phyloP scores from a whole-genome alignment of 805 yeast species.

The Diddensiella transvaalensis region DNA sequence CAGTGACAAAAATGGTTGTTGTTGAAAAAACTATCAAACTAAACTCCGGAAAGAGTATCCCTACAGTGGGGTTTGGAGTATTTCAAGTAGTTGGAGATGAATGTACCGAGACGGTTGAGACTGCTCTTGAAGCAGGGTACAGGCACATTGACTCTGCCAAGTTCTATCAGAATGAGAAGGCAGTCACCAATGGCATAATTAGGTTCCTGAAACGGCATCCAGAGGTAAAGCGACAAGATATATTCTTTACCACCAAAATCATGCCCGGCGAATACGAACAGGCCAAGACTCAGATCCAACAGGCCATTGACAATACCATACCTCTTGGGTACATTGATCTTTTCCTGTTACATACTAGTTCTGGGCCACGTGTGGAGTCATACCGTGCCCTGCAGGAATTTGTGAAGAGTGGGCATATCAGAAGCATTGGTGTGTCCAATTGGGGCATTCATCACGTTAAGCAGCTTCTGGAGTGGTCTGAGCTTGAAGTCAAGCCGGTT shows the following conservation, averaged over 20 bases:
- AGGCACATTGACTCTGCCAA: conserved; percentile 74
- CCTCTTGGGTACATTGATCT: conserved; percentile 62
- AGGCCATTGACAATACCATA: conserved; percentile 49
- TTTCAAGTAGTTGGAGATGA: conserved; percentile 45
- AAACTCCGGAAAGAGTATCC: no score
- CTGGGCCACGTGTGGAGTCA: conserved; percentile 4
- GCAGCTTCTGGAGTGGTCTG: conserved; percentile 54
- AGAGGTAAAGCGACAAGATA: conserved; percentile 49
- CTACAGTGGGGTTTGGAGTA: conserved; percentile 42
- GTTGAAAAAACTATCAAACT: no score
- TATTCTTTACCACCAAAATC: conserved; percentile 62
- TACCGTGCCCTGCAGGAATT: background rate
- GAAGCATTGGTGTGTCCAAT: conserved; percentile 61
- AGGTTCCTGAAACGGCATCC: no score
- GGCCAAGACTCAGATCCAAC: conserved; percentile 56
- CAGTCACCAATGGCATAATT: conserved; percentile 38
- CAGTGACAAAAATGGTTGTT: no score
- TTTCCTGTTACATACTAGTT: conserved; percentile 52
- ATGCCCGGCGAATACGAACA: conserved; percentile 64
- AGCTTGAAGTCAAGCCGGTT: conserved; percentile 54
- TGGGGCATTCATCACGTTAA: conserved; percentile 52
- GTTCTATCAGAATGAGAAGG: conserved; percentile 58
- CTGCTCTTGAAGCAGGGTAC: conserved; percentile 57
- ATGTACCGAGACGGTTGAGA: conserved; percentile 41
- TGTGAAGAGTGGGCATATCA: conserved; percentile 43